Percentiles rank a stretch among this genome's conserved stretches.
Evolutionary conservation across 73 alveolate species (phyloP).

Genomic region (Tetrahymena thermophila): DNA sequence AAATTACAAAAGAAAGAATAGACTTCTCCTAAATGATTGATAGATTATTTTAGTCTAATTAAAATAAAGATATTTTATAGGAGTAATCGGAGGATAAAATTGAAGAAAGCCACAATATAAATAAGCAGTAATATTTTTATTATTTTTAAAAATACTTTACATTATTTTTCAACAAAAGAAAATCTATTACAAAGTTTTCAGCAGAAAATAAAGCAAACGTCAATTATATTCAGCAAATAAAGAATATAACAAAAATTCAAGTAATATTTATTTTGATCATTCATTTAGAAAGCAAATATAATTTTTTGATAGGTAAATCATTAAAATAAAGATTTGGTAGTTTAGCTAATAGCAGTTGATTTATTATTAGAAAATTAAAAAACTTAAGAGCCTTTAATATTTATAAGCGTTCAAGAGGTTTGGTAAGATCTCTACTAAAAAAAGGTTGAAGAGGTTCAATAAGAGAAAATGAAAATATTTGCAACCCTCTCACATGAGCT

Average conservation of each 20-base stretch:
- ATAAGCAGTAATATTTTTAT: too few relatives aligned
- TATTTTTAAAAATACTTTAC: too few relatives aligned
- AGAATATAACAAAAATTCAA: neutral
- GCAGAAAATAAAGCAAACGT: neutral
- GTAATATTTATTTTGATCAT: neutral
- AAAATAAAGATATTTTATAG: too few relatives aligned
- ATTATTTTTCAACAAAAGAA: neutral
- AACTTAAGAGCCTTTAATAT: neutral
- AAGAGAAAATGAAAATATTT: neutral
- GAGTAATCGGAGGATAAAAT: too few relatives aligned
- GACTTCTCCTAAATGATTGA: too few relatives aligned
- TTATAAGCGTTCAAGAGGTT: neutral
- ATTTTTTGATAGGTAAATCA: neutral
- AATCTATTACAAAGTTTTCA: neutral
- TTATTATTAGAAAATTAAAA: neutral
- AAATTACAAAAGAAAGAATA: too few relatives aligned
- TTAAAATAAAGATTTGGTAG: neutral
- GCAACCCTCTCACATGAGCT: slow-evolving; percentile 22
- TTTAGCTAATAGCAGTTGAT: neutral
- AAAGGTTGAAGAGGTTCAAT: neutral
- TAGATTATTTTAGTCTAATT: too few relatives aligned
- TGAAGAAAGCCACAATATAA: too few relatives aligned
- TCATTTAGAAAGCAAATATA: neutral
- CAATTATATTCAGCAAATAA: neutral
- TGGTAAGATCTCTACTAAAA: neutral